Evolutionary conservation across 331 rosid genomes (phyloP).

Genomic region (Saraca asoca): DNA sequence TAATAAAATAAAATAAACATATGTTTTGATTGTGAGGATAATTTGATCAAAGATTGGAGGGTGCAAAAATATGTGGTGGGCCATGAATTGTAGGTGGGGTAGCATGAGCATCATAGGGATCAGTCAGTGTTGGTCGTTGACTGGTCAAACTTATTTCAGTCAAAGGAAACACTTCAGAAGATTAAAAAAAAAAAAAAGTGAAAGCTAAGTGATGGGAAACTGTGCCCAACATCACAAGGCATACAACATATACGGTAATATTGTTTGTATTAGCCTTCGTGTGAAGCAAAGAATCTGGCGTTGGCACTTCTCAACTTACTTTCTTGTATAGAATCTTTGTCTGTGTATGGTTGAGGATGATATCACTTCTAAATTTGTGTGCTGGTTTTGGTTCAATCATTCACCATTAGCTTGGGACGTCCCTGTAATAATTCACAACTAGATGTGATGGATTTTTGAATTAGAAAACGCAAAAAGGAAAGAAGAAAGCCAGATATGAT

Average conservation of each 20-base stretch:
- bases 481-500: too few species aligned
- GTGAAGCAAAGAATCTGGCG: constrained; percentile 61
- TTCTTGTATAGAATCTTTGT: constrained; percentile 45
- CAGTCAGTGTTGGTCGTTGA: constrained; percentile 54
- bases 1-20: constrained; percentile 2
- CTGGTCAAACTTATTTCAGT: constrained; percentile 66
- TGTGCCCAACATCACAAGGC: constrained; percentile 47
- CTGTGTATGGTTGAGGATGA: constrained; percentile 40
- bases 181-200: constrained; percentile 40
- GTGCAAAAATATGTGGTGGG: constrained; percentile 42
- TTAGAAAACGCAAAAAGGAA: too few species aligned
- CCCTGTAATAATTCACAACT: too few species aligned
- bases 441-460: too few species aligned
- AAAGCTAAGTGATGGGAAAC: constrained; percentile 48
- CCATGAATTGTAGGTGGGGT: constrained; percentile 47
- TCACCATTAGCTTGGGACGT: too few species aligned
- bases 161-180: constrained; percentile 45
- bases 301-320: constrained; percentile 41
- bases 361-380: constrained; percentile 3
- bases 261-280: constrained; percentile 39
- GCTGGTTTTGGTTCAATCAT: too few species aligned
- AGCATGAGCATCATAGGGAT: constrained; percentile 54
- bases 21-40: constrained; percentile 22
- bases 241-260: constrained; percentile 15
- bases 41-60: constrained; percentile 30